Evolutionary conservation across 768 basidiomycete species (phyloP).

Genomic region (Pisolithus albus): DNA sequence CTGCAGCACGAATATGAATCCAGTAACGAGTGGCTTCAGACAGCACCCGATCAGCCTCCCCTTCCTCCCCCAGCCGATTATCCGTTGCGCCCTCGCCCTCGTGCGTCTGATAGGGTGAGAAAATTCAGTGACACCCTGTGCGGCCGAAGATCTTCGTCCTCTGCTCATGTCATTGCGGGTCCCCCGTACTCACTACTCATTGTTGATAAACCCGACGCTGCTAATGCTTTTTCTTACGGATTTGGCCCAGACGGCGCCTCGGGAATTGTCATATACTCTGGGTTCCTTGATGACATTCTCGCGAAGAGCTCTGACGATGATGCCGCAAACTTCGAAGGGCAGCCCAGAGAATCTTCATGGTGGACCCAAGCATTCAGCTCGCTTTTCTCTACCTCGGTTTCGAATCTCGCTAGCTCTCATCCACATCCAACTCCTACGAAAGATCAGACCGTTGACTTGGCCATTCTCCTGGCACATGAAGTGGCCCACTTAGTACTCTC

Average conservation of each 20-base stretch:
- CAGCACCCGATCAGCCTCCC: conserved; percentile 44
- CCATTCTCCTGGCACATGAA: conserved; percentile 89
- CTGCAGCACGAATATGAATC: conserved; percentile 54
- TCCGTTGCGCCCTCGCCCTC: conserved; percentile 77
- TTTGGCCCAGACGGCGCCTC: conserved; percentile 89
- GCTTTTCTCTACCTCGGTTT: conserved; percentile 29
- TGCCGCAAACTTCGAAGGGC: conserved; percentile 10
- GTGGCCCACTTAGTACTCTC: conserved; percentile 85
- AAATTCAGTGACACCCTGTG: conserved; percentile 45
- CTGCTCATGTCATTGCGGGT: conserved; percentile 58
- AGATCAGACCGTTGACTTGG: conserved; percentile 83
- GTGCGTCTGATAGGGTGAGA: conserved; percentile 67
- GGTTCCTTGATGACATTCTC: conserved; percentile 85
- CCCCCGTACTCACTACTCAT: conserved; percentile 88
- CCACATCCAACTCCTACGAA: conserved; percentile 54
- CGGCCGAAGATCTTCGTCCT: conserved; percentile 34
- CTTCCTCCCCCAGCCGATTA: conserved; percentile 77
- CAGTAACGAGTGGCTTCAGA: conserved; percentile 50
- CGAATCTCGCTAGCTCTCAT: conserved; percentile 20
- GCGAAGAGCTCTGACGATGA: conserved; percentile 33
- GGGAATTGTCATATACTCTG: conserved; percentile 91
- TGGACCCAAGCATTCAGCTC: conserved; percentile 44
- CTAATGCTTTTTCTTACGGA: conserved; percentile 94
- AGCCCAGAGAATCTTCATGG: conserved; percentile 32
- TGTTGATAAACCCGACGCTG: conserved; percentile 75